Evolutionary conservation across 2,329 filamentous ascomycete species (phyloP), one percentile per base, ranked within the genome.

Genomic region (Sporothrix dimorphospora): DNA sequence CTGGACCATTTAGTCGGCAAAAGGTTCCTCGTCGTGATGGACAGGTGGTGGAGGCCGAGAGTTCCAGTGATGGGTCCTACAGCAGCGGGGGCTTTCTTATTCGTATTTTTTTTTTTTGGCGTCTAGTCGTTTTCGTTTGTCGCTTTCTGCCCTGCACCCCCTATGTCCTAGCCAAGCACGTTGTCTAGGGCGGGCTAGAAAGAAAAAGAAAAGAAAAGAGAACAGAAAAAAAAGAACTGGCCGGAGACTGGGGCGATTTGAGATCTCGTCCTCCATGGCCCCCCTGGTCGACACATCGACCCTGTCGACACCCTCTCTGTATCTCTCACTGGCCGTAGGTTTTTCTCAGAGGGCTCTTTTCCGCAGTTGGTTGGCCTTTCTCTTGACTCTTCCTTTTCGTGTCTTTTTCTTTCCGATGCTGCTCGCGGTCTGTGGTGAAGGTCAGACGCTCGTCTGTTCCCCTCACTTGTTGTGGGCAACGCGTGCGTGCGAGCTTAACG

Each of bases 41-140:
- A 45, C 3, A 8, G 14, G 51, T 47, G 27, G 16, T 40, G 55
- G 55, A 51, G 69, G 38, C 11, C 42, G 27, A 67, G 65, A n/a
- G 45, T 67, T 47, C 71, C 69, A 66, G 69, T 72, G 70, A 74
- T 67, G 72, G 68, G 72, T 70, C 73, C 65, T 74, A 66, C 73
- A 73, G 70, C 68, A 61, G 40, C 40, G 59, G 67, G 42, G n/a
- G 21, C n/a, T 53, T 67, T 69, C 38, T 70, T 70, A n/a, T 38
- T 51, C 53, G 4, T 53, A 24, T 61, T 24, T 19, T 47, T 30
- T 47, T 47, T 59, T 16, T 8, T 42, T 42, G 6, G 40, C 30
- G 9, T 24, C 12, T 57, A 9, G 38, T 19, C 38, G n/a, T 65
- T 65, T 65, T 45, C 38, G 59, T 42, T 65, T 45, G 34, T 14